Evolutionary conservation across 2,329 filamentous ascomycete genomes (phyloP), one percentile per base, ranked within the genome.

Genomic region (Colletotrichum truncatum): DNA sequence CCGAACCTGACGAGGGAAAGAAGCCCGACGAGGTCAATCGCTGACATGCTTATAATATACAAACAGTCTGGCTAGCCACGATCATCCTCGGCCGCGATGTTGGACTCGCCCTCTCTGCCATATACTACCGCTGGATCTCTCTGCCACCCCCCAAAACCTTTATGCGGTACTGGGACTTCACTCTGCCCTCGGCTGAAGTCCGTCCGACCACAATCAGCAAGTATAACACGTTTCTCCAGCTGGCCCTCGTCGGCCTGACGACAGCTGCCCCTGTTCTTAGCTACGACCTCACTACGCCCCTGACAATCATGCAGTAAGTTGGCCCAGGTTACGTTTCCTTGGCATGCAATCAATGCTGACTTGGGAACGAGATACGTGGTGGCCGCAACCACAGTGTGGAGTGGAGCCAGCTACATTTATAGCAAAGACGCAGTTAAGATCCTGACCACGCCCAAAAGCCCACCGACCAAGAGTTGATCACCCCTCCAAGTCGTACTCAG

Each of bases 81-180:
- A 89, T 98, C 52, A 97, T 99, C 67, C 87, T 99, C 4, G 94
- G 94, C 26, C 89, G 96, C 43, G 96, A 99, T 73, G 87, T 92
- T 41, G 93, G 90, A 18, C 86, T 99, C 4, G 94, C 87, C 25
- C 85, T 97, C 21, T 89, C 94, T 2, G 96, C 96, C 23, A 90
- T 99, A 70, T 98, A 98, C 82, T 98, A 96, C 78, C 91, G 96
- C 68, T 98, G 93, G 87, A 97, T 98, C 70, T 97, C 93, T 2
- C 85, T 99, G 6, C 96, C 96, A 0, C 90, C 93, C 0, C 96
- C 96, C 2, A 98, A 98, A 80, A 98, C 96, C 0, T 93, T 98
- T 78, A 81, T 87, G 16, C 85, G 96, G 16, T 99, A 98, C 79
- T 99, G 96, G 96, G 96, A 99, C 79, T 98, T 99, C 75, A 95